A percentile compares a stretch with the other conserved stretches of the same genome.
Conservation (phyloP, 768 basidiomycete genomes). For the Cyclocybe cylindracea region DNA sequence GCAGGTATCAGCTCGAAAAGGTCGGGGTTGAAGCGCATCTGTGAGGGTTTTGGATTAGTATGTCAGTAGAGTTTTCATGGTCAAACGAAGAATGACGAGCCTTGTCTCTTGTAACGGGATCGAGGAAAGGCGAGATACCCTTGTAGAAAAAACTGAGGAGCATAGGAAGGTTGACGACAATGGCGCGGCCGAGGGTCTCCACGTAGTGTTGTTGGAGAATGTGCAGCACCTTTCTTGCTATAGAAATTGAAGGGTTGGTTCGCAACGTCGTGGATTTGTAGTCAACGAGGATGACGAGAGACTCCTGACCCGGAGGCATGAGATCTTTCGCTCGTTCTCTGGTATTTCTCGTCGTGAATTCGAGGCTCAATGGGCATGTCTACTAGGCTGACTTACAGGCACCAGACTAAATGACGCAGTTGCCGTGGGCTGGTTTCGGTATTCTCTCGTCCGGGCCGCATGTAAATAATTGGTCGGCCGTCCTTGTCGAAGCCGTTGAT, state of each 20-base stretch:
- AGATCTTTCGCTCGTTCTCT: constrained; percentile 90
- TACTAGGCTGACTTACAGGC: constrained; percentile 56
- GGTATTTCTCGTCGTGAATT: not conserved
- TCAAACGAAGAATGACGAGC: constrained; percentile 32
- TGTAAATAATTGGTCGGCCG: constrained; percentile 85
- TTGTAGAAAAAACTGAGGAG: constrained; percentile 79
- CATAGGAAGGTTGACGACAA: constrained; percentile 80
- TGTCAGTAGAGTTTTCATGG: not conserved
- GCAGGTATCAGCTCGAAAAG: constrained; percentile 72
- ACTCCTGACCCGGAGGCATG: constrained; percentile 84
- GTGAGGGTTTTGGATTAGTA: not conserved
- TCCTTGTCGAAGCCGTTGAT: constrained; percentile 85
- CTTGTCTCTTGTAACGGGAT: constrained; percentile 89
- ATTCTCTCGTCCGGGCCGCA: constrained; percentile 88
- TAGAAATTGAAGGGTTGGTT: constrained; percentile 81
- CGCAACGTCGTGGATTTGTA: constrained; percentile 81
- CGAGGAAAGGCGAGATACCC: constrained; percentile 83
- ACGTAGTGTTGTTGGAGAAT: constrained; percentile 90
- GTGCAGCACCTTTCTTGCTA: constrained; percentile 73
- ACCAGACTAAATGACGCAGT: constrained; percentile 84
- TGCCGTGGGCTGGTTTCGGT: constrained; percentile 78
- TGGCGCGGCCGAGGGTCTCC: constrained; percentile 82
- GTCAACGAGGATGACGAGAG: constrained; percentile 82
- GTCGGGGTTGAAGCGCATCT: constrained; percentile 92
- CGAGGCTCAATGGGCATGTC: not conserved